Evolutionary conservation across 352 stramenopile genomes (phyloP), one percentile per base, ranked within the genome.

Genomic region (Globisporangium yorkense): DNA sequence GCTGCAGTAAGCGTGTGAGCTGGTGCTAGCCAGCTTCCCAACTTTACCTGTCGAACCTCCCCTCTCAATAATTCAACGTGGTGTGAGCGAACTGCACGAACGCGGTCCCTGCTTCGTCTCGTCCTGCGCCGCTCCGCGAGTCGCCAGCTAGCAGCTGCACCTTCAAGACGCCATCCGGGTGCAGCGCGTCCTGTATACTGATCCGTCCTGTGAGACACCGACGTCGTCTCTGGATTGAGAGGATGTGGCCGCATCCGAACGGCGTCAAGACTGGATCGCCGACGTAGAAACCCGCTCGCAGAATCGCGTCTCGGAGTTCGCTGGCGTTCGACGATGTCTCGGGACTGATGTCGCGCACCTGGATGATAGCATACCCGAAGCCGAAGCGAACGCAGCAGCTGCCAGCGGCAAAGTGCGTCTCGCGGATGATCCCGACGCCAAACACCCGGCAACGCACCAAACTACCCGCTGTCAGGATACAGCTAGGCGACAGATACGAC

Each of bases 251-350:
- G 43, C 69, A 81, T 6, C 84, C 84, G 53, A 91, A 91, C 29
- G 79, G 77, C 2, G 84, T 91, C 35, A 80, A 43, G n/a, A 93
- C 80, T 0, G 76, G 75, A 57, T 93, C 84, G 5, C 75, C 70
- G 5, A 82, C 56, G 16, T 60, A 64, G 46, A 84, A 77, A 0
- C 59, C 50, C 45, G 52, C 59, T 13, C 61, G 40, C 35, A 72
- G 61, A 27, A 75, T 54, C 37, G 66, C 35, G 18, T 43, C 45
- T n/a, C 65, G 70, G 37, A 70, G 52, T 21, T 63, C 35, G 12
- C 51, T 55, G 52, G 29, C 58, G 39, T 74, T 77, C 0, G 75
- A 82, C 8, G 71, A 75, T 8, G 62, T 75, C 61, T 83, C 77
- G 2, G 65, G 53, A 3, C 24, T 35, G 8, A 91, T 35, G 8